Evolutionary conservation across 2,329 filamentous ascomycete species (phyloP), one percentile per base, ranked within the genome.

Genomic region (Hansfordia pulvinata): DNA sequence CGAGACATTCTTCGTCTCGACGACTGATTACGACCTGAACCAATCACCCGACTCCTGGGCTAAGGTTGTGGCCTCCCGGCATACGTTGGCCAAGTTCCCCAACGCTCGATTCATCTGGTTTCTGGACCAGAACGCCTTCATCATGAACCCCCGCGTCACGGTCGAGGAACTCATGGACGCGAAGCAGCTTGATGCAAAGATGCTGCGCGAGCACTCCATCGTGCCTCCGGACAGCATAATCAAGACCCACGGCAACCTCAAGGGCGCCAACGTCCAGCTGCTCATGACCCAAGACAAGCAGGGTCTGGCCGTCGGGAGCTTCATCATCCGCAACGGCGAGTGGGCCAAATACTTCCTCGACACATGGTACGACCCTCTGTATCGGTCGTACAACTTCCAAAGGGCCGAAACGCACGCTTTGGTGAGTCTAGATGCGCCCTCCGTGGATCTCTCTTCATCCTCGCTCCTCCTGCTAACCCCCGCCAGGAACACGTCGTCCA

Each of bases 181-280:
- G 8, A 58, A 60, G 27, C 69, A 62, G 30, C 63, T 98, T 25
- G 79, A 92, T 43, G 62, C 61, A 13, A 50, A 81, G 30, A 94
- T 96, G 83, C 70, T 90, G 40, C 79, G 75, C 48, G 81, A 93
- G 50, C 66, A 76, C 28, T 73, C 90, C 5, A 74, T 98, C 26
- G 88, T 96, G 7, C 90, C 88, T 3, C 90, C 92, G 0, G 84
- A 94, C 54, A 93, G 84, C 55, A 86, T 98, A 41, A 96, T 98
- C 57, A 88, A 82, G 60, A 96, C 92, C 0, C 93, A 93, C 47
- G 60, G 69, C 10, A 77, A 93, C 45, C 60, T 93, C n/a, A 74
- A 72, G 35, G 76, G 75, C 19, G 64, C 79, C 23, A 69, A 85
- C 30, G 74, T 93, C 21, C 81, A 93, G 37, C 62, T 96, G 10